Evolutionary conservation across 73 alveolate genomes (phyloP).

Genomic region (Uronychia binucleata): DNA sequence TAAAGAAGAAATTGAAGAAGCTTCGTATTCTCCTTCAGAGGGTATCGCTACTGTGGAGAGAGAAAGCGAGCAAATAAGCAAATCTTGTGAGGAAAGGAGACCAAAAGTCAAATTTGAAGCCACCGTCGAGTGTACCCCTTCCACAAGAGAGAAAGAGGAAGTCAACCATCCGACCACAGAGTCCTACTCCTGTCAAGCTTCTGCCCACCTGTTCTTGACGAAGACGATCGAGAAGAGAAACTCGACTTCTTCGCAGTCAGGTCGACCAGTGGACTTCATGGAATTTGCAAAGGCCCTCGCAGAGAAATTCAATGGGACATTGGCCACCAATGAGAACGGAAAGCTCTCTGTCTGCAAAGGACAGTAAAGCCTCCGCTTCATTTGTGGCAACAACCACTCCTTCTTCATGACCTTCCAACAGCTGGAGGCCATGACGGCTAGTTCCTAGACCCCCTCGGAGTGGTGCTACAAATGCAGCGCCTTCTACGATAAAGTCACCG

Average conservation of each 20-base stretch:
- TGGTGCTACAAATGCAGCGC: neutral
- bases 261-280: neutral
- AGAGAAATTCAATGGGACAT: neutral
- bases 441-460: neutral
- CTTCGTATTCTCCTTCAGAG: no score
- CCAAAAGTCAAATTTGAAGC: no score
- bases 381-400: neutral
- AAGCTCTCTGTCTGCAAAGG: neutral
- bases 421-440: neutral
- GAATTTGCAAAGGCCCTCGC: neutral
- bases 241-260: neutral
- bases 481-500: neutral
- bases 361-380: neutral
- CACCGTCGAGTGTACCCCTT: no score
- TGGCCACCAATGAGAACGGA: neutral
- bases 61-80: no score
- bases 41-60: no score
- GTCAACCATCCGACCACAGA: no score
- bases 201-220: no score
- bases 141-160: no score
- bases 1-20: no score
- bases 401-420: neutral
- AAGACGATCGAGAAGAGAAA: neutral
- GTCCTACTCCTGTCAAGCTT: no score
- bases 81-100: no score